phyloP scores from a whole-genome alignment of 2,329 filamentous ascomycete species.

The Xylariaceae sp. region DNA sequence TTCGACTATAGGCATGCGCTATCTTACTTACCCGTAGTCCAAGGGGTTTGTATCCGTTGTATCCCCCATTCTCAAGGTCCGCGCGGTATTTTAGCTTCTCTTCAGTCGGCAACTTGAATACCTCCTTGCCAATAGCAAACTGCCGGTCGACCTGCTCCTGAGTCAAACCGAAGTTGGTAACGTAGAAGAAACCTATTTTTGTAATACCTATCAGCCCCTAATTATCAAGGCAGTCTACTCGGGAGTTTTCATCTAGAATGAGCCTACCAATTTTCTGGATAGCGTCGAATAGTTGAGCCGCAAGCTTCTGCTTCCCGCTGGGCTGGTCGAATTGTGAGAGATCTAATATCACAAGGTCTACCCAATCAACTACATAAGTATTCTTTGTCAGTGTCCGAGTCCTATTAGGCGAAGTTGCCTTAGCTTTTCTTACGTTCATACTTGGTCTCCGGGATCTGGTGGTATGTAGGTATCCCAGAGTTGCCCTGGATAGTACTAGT shows the following conservation, averaged over 20 bases:
- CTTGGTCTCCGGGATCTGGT: constrained; percentile 40
- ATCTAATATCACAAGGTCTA: constrained; percentile 61
- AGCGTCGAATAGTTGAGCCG: constrained; percentile 57
- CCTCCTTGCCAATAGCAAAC: constrained; percentile 61
- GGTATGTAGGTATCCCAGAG: constrained; percentile 34
- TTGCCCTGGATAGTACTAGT: constrained; percentile 16
- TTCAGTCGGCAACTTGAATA: constrained; percentile 58
- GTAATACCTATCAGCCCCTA: not conserved
- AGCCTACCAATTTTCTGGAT: constrained; percentile 46
- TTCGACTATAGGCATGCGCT: not conserved
- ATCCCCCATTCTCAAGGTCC: constrained; percentile 54
- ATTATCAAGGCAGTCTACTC: not conserved
- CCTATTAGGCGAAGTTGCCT: not conserved
- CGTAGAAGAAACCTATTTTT: constrained; percentile 60
- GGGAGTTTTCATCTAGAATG: not conserved
- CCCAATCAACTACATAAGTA: constrained; percentile 48
- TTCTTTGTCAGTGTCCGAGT: constrained; percentile 1
- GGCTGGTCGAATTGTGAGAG: constrained; percentile 56
- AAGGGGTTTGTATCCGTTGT: constrained; percentile 58
- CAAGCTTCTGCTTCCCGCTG: constrained; percentile 56
- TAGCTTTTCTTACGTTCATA: constrained; percentile 35
- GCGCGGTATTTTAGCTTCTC: constrained; percentile 62
- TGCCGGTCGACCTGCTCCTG: constrained; percentile 63
- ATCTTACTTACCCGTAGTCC: constrained; percentile 39
- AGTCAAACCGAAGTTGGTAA: constrained; percentile 63